Base-by-base conservation (phyloP, 2,329 filamentous ascomycete genomes). In the Cryphonectria radicalis region DNA sequence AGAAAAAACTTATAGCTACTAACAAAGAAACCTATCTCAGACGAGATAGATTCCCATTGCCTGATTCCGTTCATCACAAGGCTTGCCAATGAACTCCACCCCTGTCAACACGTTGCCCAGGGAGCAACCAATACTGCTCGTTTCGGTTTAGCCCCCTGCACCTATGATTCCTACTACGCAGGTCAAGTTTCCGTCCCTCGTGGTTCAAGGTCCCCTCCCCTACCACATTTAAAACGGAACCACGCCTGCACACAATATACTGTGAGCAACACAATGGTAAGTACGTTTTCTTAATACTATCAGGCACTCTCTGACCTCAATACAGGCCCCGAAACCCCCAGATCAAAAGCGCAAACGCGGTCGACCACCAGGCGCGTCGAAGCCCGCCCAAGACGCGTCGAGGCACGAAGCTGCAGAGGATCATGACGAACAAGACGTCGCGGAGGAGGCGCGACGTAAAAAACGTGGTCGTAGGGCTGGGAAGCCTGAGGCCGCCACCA, bases 301-400 rank as follows among this genome's bases (percentile, higher is more conserved):
- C 22, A 40, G 0, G 8, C 17, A 7, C 2, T 11, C 11, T n/a
- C 64, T 69, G 19, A 65, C 69, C 37, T 42, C 19, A 13, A 32
- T 5, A 19, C 17, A 79, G 78, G 73, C 77, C 37, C 76, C 76
- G 6, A 69, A 74, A 37, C 72, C 73, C 35, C 73, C 77, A 57
- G 77, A 77, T 67, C 76, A 78, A 25, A 81, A 81, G 74, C 76
- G 78, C 57, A 81, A 80, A 75, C 81, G 81, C 74, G 81, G 79
- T 69, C 80, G 77, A 28, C 74, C 75, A 13, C 67, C 75, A 3
- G 74, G 67, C 74, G 74, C 78, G 75, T 76, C 75, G 8, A 73
- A 72, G 28, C 62, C 53, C 22, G 63, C 68, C 3, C 70, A 72
- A 28, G 74, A 68, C 77, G 77, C 76, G 76, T 75, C 77, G 22